A percentile compares a stretch with the other conserved stretches of the same genome.
These are phyloP conservation scores for Neoarthrinium moseri DNA, from an alignment of 2,329 filamentous ascomycete species.

Conservation along the genomic window DNA sequence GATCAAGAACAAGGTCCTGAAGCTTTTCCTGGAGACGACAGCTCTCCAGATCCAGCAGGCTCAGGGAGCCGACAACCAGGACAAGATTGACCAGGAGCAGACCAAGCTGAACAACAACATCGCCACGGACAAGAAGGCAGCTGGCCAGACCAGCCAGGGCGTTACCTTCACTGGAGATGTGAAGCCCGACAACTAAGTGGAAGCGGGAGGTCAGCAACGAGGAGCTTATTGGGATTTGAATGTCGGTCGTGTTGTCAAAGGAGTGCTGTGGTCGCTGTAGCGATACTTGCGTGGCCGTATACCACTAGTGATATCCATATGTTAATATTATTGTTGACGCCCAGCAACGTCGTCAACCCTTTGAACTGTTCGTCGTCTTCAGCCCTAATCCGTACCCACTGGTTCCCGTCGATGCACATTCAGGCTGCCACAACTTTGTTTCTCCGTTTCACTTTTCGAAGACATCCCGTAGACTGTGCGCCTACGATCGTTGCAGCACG, in stretches of 20 bases:
- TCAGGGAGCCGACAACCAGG: constrained; percentile 41
- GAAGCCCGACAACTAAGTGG: constrained; percentile 9
- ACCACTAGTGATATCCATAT: not conserved
- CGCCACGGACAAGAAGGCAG: constrained; percentile 30
- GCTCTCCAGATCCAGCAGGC: constrained; percentile 50
- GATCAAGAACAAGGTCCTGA: constrained; percentile 62
- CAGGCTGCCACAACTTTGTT: too few relatives aligned
- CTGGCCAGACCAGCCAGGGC: constrained; percentile 33
- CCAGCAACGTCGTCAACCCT: too few relatives aligned
- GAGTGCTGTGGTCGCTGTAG: not conserved
- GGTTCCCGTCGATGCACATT: too few relatives aligned
- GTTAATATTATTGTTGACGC: not conserved
- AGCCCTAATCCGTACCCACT: too few relatives aligned
- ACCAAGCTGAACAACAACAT: constrained; percentile 56
- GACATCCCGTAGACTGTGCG: too few relatives aligned
- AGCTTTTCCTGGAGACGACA: constrained; percentile 52
- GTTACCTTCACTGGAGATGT: constrained; percentile 29
- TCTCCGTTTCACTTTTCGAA: too few relatives aligned
- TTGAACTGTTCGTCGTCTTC: too few relatives aligned
- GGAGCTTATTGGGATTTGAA: not conserved
- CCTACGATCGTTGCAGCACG: too few relatives aligned
- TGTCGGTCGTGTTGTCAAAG: not conserved
- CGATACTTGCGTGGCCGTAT: not conserved
- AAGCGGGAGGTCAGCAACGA: not conserved
- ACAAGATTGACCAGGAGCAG: constrained; percentile 43